Evolutionary conservation across 441 rosid genomes (phyloP).

Genomic region (Cnidoscolus chayamansa): DNA sequence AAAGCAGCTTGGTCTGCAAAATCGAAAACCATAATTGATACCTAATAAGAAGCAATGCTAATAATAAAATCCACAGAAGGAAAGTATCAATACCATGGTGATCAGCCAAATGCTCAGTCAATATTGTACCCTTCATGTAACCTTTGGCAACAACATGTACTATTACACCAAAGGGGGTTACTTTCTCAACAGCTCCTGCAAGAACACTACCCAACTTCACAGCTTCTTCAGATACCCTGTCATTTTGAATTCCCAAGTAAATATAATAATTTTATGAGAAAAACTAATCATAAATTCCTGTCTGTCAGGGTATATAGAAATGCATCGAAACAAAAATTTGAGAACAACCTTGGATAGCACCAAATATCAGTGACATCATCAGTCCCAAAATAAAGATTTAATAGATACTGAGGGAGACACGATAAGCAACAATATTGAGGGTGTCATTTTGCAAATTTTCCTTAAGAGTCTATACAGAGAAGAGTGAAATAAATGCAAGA

Average conservation of each 20-base stretch:
- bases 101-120: conserved; percentile 85
- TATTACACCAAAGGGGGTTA: conserved; percentile 55
- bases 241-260: conserved; percentile 19
- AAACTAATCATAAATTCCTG: neutral
- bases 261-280: conserved; percentile 11
- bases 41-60: conserved; percentile 14
- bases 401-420: neutral
- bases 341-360: neutral
- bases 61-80: neutral
- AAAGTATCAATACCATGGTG: conserved; percentile 64
- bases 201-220: conserved; percentile 81
- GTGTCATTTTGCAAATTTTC: neutral
- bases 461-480: neutral
- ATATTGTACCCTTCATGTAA: conserved; percentile 67
- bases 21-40: conserved; percentile 28
- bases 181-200: conserved; percentile 73
- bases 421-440: neutral
- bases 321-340: neutral
- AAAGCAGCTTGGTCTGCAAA: conserved; percentile 61
- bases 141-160: conserved; percentile 60
- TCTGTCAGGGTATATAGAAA: conserved; percentile 9
- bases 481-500: conserved; percentile 15
- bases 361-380: neutral
- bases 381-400: neutral
- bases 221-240: conserved; percentile 69